Evolutionary conservation across 768 basidiomycete genomes (phyloP), one percentile per base, ranked within the genome.

Genomic region (Mycena pura): DNA sequence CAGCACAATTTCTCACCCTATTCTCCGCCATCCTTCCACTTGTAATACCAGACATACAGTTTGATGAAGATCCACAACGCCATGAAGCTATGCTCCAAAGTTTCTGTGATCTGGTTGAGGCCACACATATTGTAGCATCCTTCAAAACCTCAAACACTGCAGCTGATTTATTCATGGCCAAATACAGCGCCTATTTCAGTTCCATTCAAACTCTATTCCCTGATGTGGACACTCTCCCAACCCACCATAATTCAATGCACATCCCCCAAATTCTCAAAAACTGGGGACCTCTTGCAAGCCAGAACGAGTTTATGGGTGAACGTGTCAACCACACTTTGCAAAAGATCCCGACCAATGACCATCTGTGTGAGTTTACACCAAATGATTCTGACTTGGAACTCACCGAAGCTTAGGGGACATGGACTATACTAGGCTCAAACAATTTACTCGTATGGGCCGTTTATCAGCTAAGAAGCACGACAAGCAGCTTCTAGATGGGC

Each of bases 221-320:
- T 3, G 29, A 36, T 27, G 34, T 38, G 19, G 15, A 40, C 14
- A 32, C 27, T 25, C 21, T 40, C 19, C 66, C 66, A 32, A 67
- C 61, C 19, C 58, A 60, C 43, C 66, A 67, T 34, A 52, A 52
- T 54, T 47, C 47, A 3, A 67, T 67, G 63, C 66, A 67, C 27
- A 40, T 29, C 32, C n/a, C 15, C n/a, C 36, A 54, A 2, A 24
- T 48, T 17, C 43, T 67, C 15, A 60, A 60, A 53, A 51, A 38
- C 38, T 67, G 66, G 66, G 66, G 66, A 10, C 66, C 66, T 21
- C 13, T 60, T 9, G 43, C 63, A 9, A 27, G 43, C 22, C 34
- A 49, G 5, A 46, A 51, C 36, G 66, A 67, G 29, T 60, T 60
- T 31, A 32, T 45, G 27, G 63, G 63, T 14, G 60, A 67, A 31